phyloP scores from a whole-genome alignment of 306 rosid species.

The Acmispon strigosus region DNA sequence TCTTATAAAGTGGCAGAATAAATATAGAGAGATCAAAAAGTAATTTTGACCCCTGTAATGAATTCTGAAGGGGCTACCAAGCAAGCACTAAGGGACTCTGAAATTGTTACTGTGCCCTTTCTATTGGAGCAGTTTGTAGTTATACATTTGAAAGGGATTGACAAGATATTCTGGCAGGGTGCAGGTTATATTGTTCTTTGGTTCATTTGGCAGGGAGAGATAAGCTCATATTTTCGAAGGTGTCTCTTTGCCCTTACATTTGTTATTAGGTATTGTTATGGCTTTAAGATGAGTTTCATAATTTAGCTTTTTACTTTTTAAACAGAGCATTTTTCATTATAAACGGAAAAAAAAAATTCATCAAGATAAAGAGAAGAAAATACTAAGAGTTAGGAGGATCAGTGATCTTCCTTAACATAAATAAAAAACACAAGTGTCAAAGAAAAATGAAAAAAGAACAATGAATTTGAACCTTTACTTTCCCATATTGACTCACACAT shows the following conservation, averaged over 20 bases:
- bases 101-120: neutral
- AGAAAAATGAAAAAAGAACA: neutral
- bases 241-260: neutral
- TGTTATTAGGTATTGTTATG: neutral
- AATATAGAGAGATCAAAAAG: neutral
- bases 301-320: neutral
- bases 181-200: neutral
- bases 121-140: neutral
- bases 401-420: neutral
- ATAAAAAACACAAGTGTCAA: neutral
- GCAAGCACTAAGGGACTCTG: neutral
- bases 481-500: conserved; percentile 1
- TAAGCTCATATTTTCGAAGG: neutral
- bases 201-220: neutral
- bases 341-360: neutral
- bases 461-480: neutral
- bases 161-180: neutral
- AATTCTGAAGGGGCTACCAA: neutral
- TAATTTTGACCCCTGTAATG: neutral
- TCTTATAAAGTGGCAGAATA: neutral
- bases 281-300: neutral
- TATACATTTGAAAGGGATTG: neutral
- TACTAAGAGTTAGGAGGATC: neutral
- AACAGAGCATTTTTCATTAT: neutral
- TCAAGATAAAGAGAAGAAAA: neutral